Conservation (phyloP, 164 flowering plant species). For the Houttuynia cordata region DNA sequence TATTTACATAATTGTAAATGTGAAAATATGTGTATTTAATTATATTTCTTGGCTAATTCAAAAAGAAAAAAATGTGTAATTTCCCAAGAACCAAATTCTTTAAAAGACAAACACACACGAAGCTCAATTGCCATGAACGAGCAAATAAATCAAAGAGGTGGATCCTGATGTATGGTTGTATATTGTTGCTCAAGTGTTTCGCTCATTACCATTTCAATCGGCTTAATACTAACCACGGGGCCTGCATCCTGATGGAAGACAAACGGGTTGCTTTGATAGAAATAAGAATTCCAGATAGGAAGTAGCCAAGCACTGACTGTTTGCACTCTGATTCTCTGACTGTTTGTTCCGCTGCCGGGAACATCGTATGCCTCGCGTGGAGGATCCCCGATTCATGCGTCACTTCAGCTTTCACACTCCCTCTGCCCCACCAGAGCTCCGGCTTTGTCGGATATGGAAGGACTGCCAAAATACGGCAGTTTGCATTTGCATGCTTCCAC, state of each 20-base stretch:
- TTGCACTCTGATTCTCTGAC: background rate
- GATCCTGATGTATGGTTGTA: too few species aligned
- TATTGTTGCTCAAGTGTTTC: too few species aligned
- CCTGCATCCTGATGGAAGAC: background rate
- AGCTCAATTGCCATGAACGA: too few species aligned
- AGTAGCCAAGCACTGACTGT: background rate
- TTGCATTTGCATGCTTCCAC: background rate
- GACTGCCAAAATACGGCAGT: too few species aligned
- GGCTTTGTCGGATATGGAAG: background rate
- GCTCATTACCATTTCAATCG: too few species aligned
- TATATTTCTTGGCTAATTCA: too few species aligned
- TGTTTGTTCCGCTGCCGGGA: background rate
- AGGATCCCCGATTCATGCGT: background rate
- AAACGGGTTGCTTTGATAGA: background rate
- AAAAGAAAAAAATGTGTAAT: too few species aligned
- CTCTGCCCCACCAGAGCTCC: background rate
- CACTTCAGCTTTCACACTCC: background rate
- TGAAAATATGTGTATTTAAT: too few species aligned
- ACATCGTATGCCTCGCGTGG: background rate
- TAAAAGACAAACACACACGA: too few species aligned
- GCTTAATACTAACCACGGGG: background rate
- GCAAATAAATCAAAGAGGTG: too few species aligned
- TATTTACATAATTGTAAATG: too few species aligned
- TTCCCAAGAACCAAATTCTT: too few species aligned
- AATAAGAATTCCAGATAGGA: background rate